Evolutionary conservation across 1,139 yeast genomes (phyloP).

Genomic region (Yamadazyma pseudoaaseri): DNA sequence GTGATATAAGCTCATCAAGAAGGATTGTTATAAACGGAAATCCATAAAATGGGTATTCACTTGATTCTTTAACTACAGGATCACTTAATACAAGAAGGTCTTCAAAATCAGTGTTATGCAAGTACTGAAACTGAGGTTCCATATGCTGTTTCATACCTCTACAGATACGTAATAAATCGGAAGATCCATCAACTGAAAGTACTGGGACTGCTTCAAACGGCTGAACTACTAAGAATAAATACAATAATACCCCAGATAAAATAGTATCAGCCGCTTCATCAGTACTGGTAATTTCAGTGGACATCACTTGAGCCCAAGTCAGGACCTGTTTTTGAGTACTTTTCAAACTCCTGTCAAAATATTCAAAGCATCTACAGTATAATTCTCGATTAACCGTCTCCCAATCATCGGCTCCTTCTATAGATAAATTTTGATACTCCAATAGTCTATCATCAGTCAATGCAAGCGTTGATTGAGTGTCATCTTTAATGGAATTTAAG

Average conservation of each 20-base stretch:
- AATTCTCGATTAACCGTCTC: slow-evolving; percentile 1
- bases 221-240: slow-evolving; percentile 26
- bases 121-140: slow-evolving; percentile 4
- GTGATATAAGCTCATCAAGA: not conserved
- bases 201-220: slow-evolving; percentile 30
- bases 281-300: not conserved
- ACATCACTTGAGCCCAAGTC: not conserved
- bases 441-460: not conserved
- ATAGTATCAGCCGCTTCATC: slow-evolving; percentile 16
- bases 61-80: not conserved
- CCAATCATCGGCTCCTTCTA: not conserved
- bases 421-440: not conserved
- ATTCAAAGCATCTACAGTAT: slow-evolving; percentile 5
- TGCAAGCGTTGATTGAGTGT: not conserved
- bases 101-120: slow-evolving; percentile 2
- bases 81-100: slow-evolving; percentile 1
- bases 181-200: slow-evolving; percentile 16
- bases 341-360: slow-evolving; percentile 6
- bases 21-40: slow-evolving; percentile 1
- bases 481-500: slow-evolving; percentile 7
- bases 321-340: slow-evolving; percentile 13
- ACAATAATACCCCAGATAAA: slow-evolving; percentile 22
- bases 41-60: not conserved
- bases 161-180: slow-evolving; percentile 8
- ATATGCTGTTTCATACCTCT: slow-evolving; percentile 4